Conservation (phyloP, 2,329 filamentous ascomycete species). For the Pseudogymnoascus sp. region DNA sequence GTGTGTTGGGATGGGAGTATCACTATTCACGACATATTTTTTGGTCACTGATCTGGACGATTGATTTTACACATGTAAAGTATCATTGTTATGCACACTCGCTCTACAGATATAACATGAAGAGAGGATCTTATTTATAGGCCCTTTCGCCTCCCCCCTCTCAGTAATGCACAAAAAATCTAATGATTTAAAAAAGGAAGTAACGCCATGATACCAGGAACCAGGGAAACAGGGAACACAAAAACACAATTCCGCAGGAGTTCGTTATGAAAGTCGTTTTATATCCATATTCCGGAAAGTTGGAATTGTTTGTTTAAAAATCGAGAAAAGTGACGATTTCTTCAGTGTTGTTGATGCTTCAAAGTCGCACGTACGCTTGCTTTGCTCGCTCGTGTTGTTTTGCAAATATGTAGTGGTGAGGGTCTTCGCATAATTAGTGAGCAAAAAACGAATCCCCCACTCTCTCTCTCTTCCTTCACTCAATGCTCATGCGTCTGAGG, state of each 20-base stretch:
- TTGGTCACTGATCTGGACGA: neutral
- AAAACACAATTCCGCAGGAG: constrained; percentile 1
- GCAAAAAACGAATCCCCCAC: constrained; percentile 7
- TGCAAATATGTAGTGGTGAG: constrained; percentile 1
- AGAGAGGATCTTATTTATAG: constrained; percentile 10
- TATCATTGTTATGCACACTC: constrained; percentile 12
- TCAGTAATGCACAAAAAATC: neutral
- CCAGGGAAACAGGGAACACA: neutral
- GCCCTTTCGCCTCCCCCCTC: neutral
- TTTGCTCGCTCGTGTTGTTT: constrained; percentile 1
- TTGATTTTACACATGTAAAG: constrained; percentile 5
- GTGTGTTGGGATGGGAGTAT: neutral
- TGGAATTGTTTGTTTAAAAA: constrained; percentile 3
- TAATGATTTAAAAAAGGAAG: neutral
- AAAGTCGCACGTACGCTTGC: constrained; percentile 5
- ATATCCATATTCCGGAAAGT: constrained; percentile 10
- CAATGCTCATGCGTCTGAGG: neutral
- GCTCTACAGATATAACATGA: constrained; percentile 11
- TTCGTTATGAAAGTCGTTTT: constrained; percentile 11
- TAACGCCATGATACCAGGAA: neutral
- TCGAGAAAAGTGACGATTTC: neutral
- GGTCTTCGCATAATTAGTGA: constrained; percentile 7
- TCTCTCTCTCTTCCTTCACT: neutral
- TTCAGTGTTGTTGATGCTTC: constrained; percentile 1
- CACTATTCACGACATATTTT: neutral